These are phyloP conservation scores for Boletus rubroflammeus DNA, from an alignment of 768 basidiomycete species.

Conservation along the genomic window DNA sequence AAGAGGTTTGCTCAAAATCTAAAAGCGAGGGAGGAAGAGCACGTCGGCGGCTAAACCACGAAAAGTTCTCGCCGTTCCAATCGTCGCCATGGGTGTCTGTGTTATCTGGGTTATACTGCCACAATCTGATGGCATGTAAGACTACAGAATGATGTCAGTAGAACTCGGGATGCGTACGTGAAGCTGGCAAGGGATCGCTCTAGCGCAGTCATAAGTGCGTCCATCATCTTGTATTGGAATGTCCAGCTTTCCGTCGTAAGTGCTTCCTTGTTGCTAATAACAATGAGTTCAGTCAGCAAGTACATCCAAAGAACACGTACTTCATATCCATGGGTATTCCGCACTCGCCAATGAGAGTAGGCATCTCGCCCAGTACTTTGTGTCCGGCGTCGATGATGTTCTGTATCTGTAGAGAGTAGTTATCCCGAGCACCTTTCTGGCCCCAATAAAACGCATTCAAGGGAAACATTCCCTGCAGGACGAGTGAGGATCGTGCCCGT, in stretches of 20 bases:
- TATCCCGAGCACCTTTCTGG: conserved; percentile 72
- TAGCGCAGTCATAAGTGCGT: conserved; percentile 80
- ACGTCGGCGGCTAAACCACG: conserved; percentile 76
- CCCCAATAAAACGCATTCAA: conserved; percentile 86
- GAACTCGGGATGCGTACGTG: conserved; percentile 55
- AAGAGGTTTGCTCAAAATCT: conserved; percentile 55
- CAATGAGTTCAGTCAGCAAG: neutral
- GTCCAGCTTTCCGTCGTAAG: conserved; percentile 69
- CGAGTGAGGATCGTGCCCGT: conserved; percentile 5
- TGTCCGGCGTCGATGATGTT: conserved; percentile 74
- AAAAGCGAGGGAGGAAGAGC: conserved; percentile 54
- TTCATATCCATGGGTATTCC: conserved; percentile 98
- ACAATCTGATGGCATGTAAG: conserved; percentile 51
- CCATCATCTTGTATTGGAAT: conserved; percentile 93
- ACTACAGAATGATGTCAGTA: neutral
- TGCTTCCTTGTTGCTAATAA: conserved; percentile 60
- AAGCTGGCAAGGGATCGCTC: conserved; percentile 78
- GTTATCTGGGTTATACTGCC: conserved; percentile 94
- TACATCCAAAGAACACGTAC: conserved; percentile 41
- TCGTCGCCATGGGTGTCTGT: conserved; percentile 73
- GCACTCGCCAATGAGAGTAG: conserved; percentile 87
- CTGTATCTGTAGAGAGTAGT: conserved; percentile 76
- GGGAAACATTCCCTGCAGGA: conserved; percentile 75
- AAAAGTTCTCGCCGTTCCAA: conserved; percentile 98
- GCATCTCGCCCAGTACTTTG: conserved; percentile 70